A percentile compares a stretch with the other conserved stretches of the same genome.
phyloP scores from a whole-genome alignment of 225 moss, liverwort and hornwort genomes.

The Pseudisothecium myosuroides region DNA sequence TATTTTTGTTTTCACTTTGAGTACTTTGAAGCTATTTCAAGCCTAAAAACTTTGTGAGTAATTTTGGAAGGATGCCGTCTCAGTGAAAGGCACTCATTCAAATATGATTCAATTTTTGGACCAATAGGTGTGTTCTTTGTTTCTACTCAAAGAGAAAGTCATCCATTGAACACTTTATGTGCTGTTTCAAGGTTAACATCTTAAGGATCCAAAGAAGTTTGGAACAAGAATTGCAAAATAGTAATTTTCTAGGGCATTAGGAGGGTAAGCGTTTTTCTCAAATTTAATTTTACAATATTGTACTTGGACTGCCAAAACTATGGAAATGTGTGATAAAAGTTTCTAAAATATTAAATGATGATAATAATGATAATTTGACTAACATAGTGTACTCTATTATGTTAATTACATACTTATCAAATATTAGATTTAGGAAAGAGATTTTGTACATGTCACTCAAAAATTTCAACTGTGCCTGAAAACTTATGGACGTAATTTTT shows the following conservation, averaged over 20 bases:
- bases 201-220: not conserved
- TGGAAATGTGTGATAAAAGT: no score
- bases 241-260: not conserved
- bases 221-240: fast-evolving
- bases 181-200: not conserved
- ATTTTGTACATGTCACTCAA: not conserved
- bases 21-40: no score
- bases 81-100: fast-evolving
- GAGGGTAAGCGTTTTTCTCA: not conserved
- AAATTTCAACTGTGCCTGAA: not conserved
- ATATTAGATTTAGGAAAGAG: not conserved
- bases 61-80: fast-evolving
- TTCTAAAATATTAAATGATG: no score
- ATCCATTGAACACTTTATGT: no score
- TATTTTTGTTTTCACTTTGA: no score
- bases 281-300: not conserved
- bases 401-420: no score
- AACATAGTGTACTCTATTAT: not conserved
- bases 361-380: not conserved
- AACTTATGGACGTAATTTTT: not conserved
- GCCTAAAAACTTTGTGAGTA: no score
- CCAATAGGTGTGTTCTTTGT: no score
- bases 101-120: not conserved
- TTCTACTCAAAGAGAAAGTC: not conserved
- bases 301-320: not conserved